Base-by-base conservation (phyloP, 306 rosid genomes). In the Rosa chinensis region DNA sequence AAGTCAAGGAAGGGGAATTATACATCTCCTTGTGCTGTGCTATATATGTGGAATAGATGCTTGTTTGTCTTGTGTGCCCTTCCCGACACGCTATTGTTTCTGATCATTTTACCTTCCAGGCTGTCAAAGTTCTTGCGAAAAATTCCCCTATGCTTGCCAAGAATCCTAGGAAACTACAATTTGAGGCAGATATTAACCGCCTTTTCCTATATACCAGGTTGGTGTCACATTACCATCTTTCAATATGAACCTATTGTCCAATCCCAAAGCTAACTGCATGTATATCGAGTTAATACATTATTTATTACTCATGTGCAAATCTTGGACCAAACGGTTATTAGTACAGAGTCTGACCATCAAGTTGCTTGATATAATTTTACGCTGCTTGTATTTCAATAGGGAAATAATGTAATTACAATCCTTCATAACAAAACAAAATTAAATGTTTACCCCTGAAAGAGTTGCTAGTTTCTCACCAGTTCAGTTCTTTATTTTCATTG, bases 151-250 rank as follows among this genome's bases (percentile, higher is more conserved):
- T 69, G 75, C 84, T 93, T 73, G 49, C 88, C 42, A 91, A 73
- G 86, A 86, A 95, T 82, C 97, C 97, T 44, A 89, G 98, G 82
- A 89, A 85, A 56, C 74, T 89, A 58, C 97, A 93, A 80, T 88
- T 88, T 76, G 91, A 95, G 83, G 92, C 93, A 50, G 98, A 95
- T 88, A 82, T 93, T 71, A 91, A 91, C 71, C 94, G 97, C 35
- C 79, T 95, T 78, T 93, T 92, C 88, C 93, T 95, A 61, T 95
- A 75, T 86, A 86, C 95, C 62, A 87, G 98, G 98, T 92, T 67
- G 40, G 77, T 77, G 17, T 16, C 80, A 32, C 71, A 10, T 66
- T 53, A 42, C 52, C 32, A 62, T 77, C 58, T 25, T 75, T 50
- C 37, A 13, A 13, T 11, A 8, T 70, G 47, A 43, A 40, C 63